These are phyloP conservation scores for Gymnopilus dilepis DNA, from an alignment of 768 basidiomycete species.

Conservation along the genomic window DNA sequence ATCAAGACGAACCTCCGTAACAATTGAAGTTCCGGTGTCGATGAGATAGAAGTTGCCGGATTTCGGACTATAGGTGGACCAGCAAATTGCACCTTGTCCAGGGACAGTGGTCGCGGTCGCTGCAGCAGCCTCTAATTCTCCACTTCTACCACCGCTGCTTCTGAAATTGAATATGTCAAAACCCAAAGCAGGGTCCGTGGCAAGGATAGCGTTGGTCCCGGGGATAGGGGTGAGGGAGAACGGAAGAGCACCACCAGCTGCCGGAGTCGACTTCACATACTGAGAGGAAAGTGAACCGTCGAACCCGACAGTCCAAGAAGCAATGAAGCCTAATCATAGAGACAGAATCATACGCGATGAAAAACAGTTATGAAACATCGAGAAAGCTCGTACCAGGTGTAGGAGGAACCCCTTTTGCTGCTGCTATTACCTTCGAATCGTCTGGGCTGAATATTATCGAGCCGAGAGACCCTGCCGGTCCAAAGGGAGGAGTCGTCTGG, in stretches of 20 bases:
- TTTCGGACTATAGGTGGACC: conserved; percentile 45
- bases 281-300: conserved; percentile 49
- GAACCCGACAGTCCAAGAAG: conserved; percentile 49
- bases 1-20: conserved; percentile 54
- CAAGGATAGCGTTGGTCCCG: conserved; percentile 38
- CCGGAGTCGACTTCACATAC: conserved; percentile 37
- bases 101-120: conserved; percentile 35
- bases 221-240: conserved; percentile 52
- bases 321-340: conserved; percentile 44
- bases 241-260: conserved; percentile 48
- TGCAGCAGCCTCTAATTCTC: not conserved
- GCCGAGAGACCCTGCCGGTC: conserved; percentile 49
- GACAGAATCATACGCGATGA: not conserved
- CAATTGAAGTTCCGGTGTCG: conserved; percentile 42
- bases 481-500: conserved; percentile 57
- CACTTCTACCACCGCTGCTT: conserved; percentile 9
- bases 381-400: conserved; percentile 30
- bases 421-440: conserved; percentile 46
- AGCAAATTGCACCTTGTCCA: conserved; percentile 48
- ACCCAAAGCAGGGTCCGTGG: conserved; percentile 46
- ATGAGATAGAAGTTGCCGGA: conserved; percentile 53
- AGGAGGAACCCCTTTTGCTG: conserved; percentile 54
- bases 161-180: conserved; percentile 43
- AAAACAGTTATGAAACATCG: not conserved
- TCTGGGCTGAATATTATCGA: conserved; percentile 54